A percentile compares a stretch with the other conserved stretches of the same genome.
These are phyloP conservation scores for Xylaria multiplex DNA, from an alignment of 2,329 filamentous ascomycete genomes.

Conservation along the genomic window DNA sequence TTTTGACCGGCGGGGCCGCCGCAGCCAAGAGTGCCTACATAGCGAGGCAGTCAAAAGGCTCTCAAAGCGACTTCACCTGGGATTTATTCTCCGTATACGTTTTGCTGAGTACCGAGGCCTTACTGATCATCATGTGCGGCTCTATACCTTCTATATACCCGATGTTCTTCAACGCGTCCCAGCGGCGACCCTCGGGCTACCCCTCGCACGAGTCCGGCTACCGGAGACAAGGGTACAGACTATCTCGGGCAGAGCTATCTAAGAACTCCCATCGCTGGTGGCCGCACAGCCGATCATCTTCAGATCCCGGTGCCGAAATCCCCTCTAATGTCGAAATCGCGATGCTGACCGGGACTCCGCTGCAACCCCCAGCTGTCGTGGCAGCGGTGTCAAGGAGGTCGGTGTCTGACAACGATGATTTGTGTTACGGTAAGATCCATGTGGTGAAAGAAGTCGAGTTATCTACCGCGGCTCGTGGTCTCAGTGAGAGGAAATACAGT, in stretches of 20 bases:
- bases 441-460: constrained; percentile 32
- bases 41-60: not conserved
- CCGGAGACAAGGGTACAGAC: constrained; percentile 15
- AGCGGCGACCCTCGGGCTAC: constrained; percentile 4
- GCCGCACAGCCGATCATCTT: constrained; percentile 7
- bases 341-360: constrained; percentile 27
- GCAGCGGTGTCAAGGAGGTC: constrained; percentile 27
- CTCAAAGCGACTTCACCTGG: constrained; percentile 14
- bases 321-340: constrained; percentile 26
- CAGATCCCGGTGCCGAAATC: constrained; percentile 13
- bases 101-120: constrained; percentile 22
- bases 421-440: constrained; percentile 29
- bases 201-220: constrained; percentile 17
- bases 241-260: constrained; percentile 4
- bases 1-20: constrained; percentile 23
- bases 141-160: constrained; percentile 31
- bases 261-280: constrained; percentile 12
- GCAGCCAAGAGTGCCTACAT: constrained; percentile 24
- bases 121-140: constrained; percentile 32
- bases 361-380: constrained; percentile 23
- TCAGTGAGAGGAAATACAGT: constrained; percentile 8
- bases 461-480: constrained; percentile 8
- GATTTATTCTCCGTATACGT: constrained; percentile 11
- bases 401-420: constrained; percentile 17
- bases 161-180: constrained; percentile 4